Evolutionary conservation across 2,329 filamentous ascomycete species (phyloP), one percentile per base, ranked within the genome.

Genomic region (Zymoseptoria pseudotritici): DNA sequence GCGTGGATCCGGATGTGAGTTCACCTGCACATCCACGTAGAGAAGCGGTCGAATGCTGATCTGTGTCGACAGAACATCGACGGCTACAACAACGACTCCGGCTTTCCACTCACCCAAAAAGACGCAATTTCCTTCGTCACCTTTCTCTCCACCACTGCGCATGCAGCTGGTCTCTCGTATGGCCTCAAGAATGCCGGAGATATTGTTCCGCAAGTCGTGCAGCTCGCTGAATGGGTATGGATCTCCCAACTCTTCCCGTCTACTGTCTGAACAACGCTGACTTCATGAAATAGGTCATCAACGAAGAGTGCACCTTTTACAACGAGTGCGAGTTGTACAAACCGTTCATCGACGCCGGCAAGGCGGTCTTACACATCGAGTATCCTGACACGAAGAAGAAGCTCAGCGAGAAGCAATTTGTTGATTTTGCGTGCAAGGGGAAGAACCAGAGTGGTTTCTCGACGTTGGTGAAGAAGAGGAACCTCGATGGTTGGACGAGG

Each of bases 281-380:
- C n/a, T n/a, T n/a, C n/a, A n/a, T n/a, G n/a, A n/a, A n/a, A n/a
- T n/a, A 46, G 36, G 36, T 19, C 13, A 29, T 90, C 66, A 88
- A 89, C 72, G 87, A 90, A 76, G 81, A 89, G 74, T 89, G 87
- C 70, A 79, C 80, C 17, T 66, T 86, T 69, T 83, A 83, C 66
- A 62, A 75, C 2, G 86, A 89, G 70, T 89, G 86, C 70, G 74
- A 75, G 50, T 79, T 74, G 1, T 89, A 85, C 70, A 72, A 76
- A 1, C 72, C 80, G 2, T 89, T 89, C 67, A 79, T 86, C 55
- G 66, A 79, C 11, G 80, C 80, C 6, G 77, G 78, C 22, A 89
- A 89, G 71, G 86, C 87, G 2, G 86, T 90, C 36, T 89, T 89
- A 70, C 84, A 89, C 69, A 87, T 90, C 64, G 87, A 90, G 74